Conservation (phyloP, 495 filamentous ascomycete genomes). For the Xylaria flabelliformis region DNA sequence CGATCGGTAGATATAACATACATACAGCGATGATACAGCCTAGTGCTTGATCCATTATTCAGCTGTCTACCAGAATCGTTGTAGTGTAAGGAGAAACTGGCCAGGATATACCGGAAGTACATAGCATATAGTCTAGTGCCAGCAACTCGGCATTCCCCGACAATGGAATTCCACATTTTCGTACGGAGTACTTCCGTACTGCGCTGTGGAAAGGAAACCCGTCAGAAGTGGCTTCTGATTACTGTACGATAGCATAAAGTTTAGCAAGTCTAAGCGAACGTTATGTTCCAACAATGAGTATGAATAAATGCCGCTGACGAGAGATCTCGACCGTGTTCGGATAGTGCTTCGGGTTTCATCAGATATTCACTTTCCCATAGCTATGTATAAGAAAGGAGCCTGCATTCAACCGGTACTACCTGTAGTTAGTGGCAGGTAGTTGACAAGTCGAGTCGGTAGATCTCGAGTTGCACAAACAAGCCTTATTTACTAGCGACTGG, state of each 20-base stretch:
- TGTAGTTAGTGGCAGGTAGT: not conserved
- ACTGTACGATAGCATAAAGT: constrained; percentile 17
- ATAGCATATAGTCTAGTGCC: constrained; percentile 9
- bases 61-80: constrained; percentile 12
- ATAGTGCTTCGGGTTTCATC: not conserved
- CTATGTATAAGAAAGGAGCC: not conserved
- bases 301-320: constrained; percentile 11
- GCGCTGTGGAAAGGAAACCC: not conserved
- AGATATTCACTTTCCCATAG: not conserved
- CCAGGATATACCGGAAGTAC: constrained; percentile 20
- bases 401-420: not conserved
- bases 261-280: constrained; percentile 5
- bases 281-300: constrained; percentile 13
- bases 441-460: constrained; percentile 1
- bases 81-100: constrained; percentile 8
- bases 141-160: constrained; percentile 17
- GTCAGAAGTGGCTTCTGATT: constrained; percentile 22
- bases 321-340: not conserved
- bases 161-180: not conserved
- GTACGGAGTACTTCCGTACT: constrained; percentile 19
- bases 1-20: not conserved
- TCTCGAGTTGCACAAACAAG: constrained; percentile 3
- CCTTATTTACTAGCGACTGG: not conserved
- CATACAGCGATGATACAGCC: not conserved
- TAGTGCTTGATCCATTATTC: not conserved